Conservation (phyloP, 768 basidiomycete species). For the Leccinum imitatum region DNA sequence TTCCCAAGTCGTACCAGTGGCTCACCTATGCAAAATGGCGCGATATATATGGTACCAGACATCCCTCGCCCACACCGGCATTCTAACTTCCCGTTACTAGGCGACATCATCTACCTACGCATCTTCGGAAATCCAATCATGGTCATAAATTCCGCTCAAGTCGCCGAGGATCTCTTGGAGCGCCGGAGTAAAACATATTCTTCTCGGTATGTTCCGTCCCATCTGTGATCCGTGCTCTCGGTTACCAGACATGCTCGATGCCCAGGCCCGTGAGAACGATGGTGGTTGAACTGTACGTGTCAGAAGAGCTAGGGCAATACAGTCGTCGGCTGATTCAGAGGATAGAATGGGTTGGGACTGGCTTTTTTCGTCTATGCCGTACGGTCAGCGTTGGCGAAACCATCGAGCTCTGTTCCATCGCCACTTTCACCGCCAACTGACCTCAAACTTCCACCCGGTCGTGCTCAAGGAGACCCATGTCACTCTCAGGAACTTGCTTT, state of each 20-base stretch:
- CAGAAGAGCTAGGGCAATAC: neutral
- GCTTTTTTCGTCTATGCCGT: slow-evolving; percentile 43
- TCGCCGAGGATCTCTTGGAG: slow-evolving; percentile 45
- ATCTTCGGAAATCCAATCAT: slow-evolving; percentile 48
- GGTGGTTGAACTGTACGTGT: slow-evolving; percentile 43
- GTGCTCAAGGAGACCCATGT: slow-evolving; percentile 37
- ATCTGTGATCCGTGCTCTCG: neutral
- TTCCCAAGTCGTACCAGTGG: slow-evolving; percentile 44
- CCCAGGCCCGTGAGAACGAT: slow-evolving; percentile 40
- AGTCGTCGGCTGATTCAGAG: neutral
- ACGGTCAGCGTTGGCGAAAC: slow-evolving; percentile 36
- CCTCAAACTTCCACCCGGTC: slow-evolving; percentile 26
- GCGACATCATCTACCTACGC: slow-evolving; percentile 47
- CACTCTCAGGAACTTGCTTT: slow-evolving; percentile 38
- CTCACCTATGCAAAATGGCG: slow-evolving; percentile 46
- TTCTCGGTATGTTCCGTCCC: slow-evolving; percentile 25
- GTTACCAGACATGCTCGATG: neutral
- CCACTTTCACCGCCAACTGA: slow-evolving; percentile 33
- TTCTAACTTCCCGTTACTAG: slow-evolving; percentile 23
- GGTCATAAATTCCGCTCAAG: slow-evolving; percentile 43
- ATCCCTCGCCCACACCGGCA: neutral
- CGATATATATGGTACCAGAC: slow-evolving; percentile 38
- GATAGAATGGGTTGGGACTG: slow-evolving; percentile 48
- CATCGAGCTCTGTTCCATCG: slow-evolving; percentile 41
- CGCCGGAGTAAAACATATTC: slow-evolving; percentile 46